phyloP scores from a whole-genome alignment of 192 early-diverging fungal species.

The Chytriomyces hyalinus region DNA sequence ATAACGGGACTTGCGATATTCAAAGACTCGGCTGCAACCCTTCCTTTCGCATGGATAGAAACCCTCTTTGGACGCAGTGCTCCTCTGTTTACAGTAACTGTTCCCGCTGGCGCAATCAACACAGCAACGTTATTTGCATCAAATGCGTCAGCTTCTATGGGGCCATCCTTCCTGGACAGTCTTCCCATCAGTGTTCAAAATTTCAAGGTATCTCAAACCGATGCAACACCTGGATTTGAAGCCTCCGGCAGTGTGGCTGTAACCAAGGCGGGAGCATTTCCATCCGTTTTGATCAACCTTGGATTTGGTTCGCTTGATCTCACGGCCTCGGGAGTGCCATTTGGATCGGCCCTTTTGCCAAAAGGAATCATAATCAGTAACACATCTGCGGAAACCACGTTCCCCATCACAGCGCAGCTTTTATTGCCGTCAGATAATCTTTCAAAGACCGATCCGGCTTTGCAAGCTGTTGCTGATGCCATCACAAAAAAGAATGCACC shows the following conservation, averaged over 20 bases:
- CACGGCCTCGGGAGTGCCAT: constrained; percentile 28
- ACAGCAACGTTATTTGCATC: not conserved
- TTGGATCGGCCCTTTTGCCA: constrained; percentile 34
- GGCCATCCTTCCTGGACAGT: constrained; percentile 33
- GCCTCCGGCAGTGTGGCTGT: constrained; percentile 34
- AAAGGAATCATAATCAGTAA: constrained; percentile 26
- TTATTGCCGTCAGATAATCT: constrained; percentile 30
- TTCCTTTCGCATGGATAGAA: constrained; percentile 43
- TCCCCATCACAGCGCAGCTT: constrained; percentile 35
- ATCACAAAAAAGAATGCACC: constrained; percentile 22
- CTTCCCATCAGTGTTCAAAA: constrained; percentile 30
- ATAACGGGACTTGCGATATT: constrained; percentile 44
- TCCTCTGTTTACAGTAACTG: constrained; percentile 35
- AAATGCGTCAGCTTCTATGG: constrained; percentile 18
- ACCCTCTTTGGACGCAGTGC: constrained; percentile 40
- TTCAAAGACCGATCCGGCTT: constrained; percentile 30
- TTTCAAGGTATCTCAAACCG: constrained; percentile 36
- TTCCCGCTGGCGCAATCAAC: constrained; percentile 29
- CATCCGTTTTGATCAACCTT: constrained; percentile 23
- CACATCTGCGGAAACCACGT: not conserved
- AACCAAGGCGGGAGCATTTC: constrained; percentile 27
- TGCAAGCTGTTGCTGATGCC: constrained; percentile 41
- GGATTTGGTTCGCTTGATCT: constrained; percentile 39
- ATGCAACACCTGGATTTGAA: constrained; percentile 37
- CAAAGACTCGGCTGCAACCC: constrained; percentile 17